Evolutionary conservation across 768 basidiomycete genomes (phyloP).

Genomic region (Tylopilus felleus): DNA sequence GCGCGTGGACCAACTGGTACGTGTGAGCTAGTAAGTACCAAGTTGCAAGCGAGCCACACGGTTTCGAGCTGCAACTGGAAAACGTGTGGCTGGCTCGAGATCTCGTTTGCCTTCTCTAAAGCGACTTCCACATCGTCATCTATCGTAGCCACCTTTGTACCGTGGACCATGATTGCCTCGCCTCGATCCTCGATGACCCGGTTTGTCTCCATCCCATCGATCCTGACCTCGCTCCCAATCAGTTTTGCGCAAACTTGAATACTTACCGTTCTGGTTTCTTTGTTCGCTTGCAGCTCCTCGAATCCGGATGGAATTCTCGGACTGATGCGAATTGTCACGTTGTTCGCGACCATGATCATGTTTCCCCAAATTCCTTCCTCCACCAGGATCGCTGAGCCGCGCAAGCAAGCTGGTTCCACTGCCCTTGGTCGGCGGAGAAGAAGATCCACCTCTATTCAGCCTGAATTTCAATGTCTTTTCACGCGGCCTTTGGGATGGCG

Average conservation of each 20-base stretch:
- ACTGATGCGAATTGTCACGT: constrained; percentile 1
- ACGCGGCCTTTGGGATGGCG: constrained; percentile 7
- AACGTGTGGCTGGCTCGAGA: constrained; percentile 1
- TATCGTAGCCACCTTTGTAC: constrained; percentile 45
- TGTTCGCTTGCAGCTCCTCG: constrained; percentile 30
- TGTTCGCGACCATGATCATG: constrained; percentile 6
- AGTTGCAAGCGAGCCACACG: constrained; percentile 7
- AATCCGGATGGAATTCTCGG: constrained; percentile 21
- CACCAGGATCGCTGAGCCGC: constrained; percentile 24
- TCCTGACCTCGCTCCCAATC: constrained; percentile 18
- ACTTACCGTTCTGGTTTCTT: constrained; percentile 12
- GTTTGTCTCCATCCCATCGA: constrained; percentile 22
- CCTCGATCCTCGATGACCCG: constrained; percentile 19
- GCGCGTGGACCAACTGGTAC: no score
- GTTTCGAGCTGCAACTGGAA: constrained; percentile 1
- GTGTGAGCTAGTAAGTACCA: neutral
- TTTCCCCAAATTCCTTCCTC: constrained; percentile 4
- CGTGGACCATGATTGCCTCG: constrained; percentile 37
- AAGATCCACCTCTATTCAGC: constrained; percentile 30
- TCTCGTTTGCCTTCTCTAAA: neutral
- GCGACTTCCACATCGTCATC: constrained; percentile 53
- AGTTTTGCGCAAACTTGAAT: constrained; percentile 7
- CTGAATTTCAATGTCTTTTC: constrained; percentile 38
- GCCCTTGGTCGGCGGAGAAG: constrained; percentile 19
- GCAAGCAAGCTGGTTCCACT: constrained; percentile 33